Base-by-base conservation (phyloP, 345 rosid species). In the Bruguiera sexangula region DNA sequence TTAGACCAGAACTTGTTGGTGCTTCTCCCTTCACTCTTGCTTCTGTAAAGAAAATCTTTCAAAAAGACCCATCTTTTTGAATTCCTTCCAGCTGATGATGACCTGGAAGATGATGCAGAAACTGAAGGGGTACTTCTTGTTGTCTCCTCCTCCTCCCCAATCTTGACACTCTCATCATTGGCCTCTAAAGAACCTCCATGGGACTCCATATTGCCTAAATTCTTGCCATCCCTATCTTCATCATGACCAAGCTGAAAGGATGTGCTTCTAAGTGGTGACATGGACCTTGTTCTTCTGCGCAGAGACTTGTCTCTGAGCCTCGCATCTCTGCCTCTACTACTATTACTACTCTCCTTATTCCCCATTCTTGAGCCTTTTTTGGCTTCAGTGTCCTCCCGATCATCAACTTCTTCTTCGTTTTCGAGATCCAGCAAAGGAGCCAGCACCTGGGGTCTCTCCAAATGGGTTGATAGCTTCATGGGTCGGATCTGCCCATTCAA, bases 401-500 rank as follows among this genome's bases (percentile, higher is more conserved):
- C 79, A 13, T 60, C 83, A 0, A 64, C 77, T 15, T 80, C 89
- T 1, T 86, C 89, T 6, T 91, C 96, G 3, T 75, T 62, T 3
- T 86, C 96, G 26, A 88, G 87, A 89, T 91, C 97, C 77, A 82
- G 30, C 73, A 89, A 68, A 0, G 97, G 97, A 52, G 88, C 71
- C 52, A 92, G 76, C 54, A 84, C 77, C 79, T 95, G 98, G 18
- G 96, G 96, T 62, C 77, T 82, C 78, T 90, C 91, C 82, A 95
- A 78, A 76, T 92, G 99, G 5, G 91, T 75, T 1, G 94, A 90
- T 0, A 95, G 92, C 88, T 90, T 92, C 96, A 90, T 86, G 61
- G 99, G 97, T 39, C 91, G 85, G 88, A 95, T 95, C 87, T 87
- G 84, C 13, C 99, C 99, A 72, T 95, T 86, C 11, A 87, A 77